phyloP scores from a whole-genome alignment of 371 early-diverging fungal genomes.

The Rhizopus sp. region DNA sequence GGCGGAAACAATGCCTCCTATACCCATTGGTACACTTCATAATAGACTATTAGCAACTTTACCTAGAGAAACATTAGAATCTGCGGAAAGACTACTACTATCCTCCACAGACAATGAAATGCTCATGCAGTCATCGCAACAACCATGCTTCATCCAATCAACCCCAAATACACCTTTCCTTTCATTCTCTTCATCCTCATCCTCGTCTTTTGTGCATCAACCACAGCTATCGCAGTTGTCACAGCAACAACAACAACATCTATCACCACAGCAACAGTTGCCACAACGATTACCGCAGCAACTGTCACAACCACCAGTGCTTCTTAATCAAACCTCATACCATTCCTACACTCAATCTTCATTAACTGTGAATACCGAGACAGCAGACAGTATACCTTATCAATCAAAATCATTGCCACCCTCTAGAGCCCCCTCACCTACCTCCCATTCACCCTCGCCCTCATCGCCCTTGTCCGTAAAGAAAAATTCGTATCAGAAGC shows the following conservation, averaged over 20 bases:
- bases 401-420: constrained; percentile 29
- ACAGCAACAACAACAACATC: neutral
- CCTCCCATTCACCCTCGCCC: constrained; percentile 6
- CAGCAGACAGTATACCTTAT: neutral
- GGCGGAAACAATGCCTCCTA: constrained; percentile 29
- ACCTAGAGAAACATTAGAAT: constrained; percentile 36
- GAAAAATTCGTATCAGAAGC: constrained; percentile 12
- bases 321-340: neutral
- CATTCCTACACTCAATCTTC: neutral
- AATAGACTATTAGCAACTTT: constrained; percentile 36
- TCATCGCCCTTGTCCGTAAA: constrained; percentile 13
- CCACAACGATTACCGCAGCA: neutral
- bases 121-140: neutral
- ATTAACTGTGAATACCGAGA: neutral
- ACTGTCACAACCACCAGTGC: neutral
- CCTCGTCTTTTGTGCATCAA: constrained; percentile 1
- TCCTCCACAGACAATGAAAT: neutral
- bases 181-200: constrained; percentile 10
- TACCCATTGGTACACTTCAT: constrained; percentile 31
- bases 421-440: constrained; percentile 16
- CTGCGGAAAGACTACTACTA: constrained; percentile 30
- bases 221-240: neutral
- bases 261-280: neutral
- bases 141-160: constrained; percentile 14
- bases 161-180: constrained; percentile 23